Base-by-base conservation (phyloP, 2,329 filamentous ascomycete genomes). In the Lojkania enalia region DNA sequence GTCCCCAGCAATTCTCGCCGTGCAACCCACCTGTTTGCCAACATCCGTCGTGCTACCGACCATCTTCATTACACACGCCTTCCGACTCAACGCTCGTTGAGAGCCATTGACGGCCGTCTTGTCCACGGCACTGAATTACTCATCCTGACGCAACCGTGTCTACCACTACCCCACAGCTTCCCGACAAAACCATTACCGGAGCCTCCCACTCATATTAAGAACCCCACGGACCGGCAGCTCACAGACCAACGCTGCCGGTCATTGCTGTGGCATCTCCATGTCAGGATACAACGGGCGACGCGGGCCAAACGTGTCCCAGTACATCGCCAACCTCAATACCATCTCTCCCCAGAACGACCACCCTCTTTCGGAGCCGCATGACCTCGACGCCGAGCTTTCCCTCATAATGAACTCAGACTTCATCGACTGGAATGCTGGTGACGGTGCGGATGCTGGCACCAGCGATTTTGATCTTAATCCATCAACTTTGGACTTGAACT, bases 261-360 rank as follows among this genome's bases (percentile, higher is more conserved):
- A 48, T 45, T 27, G 33, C 44, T 14, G 33, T 27, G 7, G 23
- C 7, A 42, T 43, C 40, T 43, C 38, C 62, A 90, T 90, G 87
- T 83, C 88, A 69, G 80, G 77, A 67, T 90, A 84, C 79, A 84
- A 80, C 71, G 86, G 85, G 64, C 86, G 89, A 51, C 84, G 87
- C 66, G 87, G 82, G 60, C 86, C 88, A 64, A 95, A 95, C 71
- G 88, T 96, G 73, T 90, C 90, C 64, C 86, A 90, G 65, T 95
- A 94, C 75, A 80, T 96, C 55, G 86, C 88, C 62, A 87, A 91
- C 58, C 78, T 96, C 61, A 96, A 96, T 76, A 82, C 80, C 35
- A 76, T 86, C 44, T 80, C 79, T 20, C 72, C 77, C 46, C 51
- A 54, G 16, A 21, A 15, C 16, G 50, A 63, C 41, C 64, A 68